phyloP scores from a whole-genome alignment of 2,329 filamentous ascomycete genomes.

The Penicillium thymicola region DNA sequence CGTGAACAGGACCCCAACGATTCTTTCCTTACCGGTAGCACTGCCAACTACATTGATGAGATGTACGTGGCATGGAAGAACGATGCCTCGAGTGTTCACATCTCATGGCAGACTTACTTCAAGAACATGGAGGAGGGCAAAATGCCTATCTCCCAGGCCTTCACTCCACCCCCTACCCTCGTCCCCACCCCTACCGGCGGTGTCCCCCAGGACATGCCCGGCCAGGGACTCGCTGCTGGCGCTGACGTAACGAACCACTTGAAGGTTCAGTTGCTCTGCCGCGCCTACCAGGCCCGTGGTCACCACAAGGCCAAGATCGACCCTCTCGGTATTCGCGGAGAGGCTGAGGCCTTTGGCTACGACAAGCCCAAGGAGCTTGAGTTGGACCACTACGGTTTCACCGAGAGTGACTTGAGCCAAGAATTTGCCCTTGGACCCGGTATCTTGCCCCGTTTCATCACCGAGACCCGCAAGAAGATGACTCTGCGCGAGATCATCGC shows the following conservation, averaged over 20 bases:
- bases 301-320: slow-evolving; percentile 99
- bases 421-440: slow-evolving; percentile 91
- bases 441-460: slow-evolving; percentile 91
- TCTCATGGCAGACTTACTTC: slow-evolving; percentile 99
- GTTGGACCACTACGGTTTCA: slow-evolving; percentile 92
- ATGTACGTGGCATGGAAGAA: slow-evolving; percentile 99
- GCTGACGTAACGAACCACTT: slow-evolving; percentile 91
- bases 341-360: slow-evolving; percentile 79
- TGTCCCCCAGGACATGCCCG: slow-evolving; percentile 69
- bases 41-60: slow-evolving; percentile 98
- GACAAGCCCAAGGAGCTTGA: slow-evolving; percentile 87
- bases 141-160: slow-evolving; percentile 96
- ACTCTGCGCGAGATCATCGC: slow-evolving; percentile 89
- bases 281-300: slow-evolving; percentile 95
- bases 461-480: slow-evolving; percentile 89
- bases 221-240: slow-evolving; percentile 64
- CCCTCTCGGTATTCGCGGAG: slow-evolving; percentile 86
- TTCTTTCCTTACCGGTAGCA: slow-evolving; percentile 93
- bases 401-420: slow-evolving; percentile 85
- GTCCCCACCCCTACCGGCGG: slow-evolving; percentile 78
- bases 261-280: slow-evolving; percentile 95
- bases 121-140: slow-evolving; percentile 98
- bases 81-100: slow-evolving; percentile 87
- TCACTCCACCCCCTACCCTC: slow-evolving; percentile 90
- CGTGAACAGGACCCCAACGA: slow-evolving; percentile 72